Evolutionary conservation across 495 filamentous ascomycete species (phyloP).

Genomic region (Jackrogersella minutella): DNA sequence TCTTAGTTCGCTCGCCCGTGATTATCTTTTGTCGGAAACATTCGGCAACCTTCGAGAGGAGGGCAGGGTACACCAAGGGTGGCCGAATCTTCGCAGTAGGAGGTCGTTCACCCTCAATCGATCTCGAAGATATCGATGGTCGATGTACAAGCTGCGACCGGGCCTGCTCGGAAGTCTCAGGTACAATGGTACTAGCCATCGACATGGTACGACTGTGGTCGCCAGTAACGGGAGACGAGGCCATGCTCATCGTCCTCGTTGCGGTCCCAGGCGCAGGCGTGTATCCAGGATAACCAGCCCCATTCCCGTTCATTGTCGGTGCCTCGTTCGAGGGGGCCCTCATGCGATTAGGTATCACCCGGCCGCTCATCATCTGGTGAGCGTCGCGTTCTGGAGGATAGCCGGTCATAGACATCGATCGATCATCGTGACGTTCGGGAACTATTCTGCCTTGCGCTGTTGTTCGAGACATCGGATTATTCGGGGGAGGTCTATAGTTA

Average conservation of each 20-base stretch:
- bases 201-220: slow-evolving; percentile 73
- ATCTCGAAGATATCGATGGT: slow-evolving; percentile 52
- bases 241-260: slow-evolving; percentile 62
- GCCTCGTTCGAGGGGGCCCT: slow-evolving; percentile 53
- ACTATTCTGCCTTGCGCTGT: slow-evolving; percentile 90
- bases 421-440: slow-evolving; percentile 89
- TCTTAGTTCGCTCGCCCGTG: slow-evolving; percentile 88
- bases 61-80: slow-evolving; percentile 89
- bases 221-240: slow-evolving; percentile 54
- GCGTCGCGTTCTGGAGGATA: slow-evolving; percentile 80
- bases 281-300: slow-evolving; percentile 40
- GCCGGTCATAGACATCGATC: slow-evolving; percentile 93
- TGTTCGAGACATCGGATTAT: slow-evolving; percentile 70
- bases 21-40: slow-evolving; percentile 86
- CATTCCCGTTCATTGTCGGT: slow-evolving; percentile 24
- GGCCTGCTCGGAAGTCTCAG: slow-evolving; percentile 50
- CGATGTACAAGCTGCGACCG: slow-evolving; percentile 54
- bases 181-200: slow-evolving; percentile 81
- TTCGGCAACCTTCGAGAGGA: slow-evolving; percentile 90
- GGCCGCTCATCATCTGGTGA: slow-evolving; percentile 88
- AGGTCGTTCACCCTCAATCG: slow-evolving; percentile 58
- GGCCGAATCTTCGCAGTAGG: slow-evolving; percentile 64
- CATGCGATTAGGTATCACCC: slow-evolving; percentile 75
- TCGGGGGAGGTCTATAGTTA: slow-evolving; percentile 78
- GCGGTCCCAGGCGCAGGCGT: slow-evolving; percentile 49